Evolutionary conservation across 768 basidiomycete genomes (phyloP).

Genomic region (Suillus spraguei): DNA sequence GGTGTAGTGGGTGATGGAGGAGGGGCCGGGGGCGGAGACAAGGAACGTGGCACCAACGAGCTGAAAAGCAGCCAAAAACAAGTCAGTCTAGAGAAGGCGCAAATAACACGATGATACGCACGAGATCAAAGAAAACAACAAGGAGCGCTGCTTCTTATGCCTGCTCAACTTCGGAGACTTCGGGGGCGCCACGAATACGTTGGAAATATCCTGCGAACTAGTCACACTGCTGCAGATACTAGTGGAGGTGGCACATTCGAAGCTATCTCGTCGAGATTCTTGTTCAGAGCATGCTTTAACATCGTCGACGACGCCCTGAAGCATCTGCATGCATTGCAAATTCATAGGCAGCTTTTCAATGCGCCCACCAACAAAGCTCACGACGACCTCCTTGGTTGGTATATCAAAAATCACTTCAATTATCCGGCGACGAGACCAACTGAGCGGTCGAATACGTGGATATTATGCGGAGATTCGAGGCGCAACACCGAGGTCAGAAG

Average conservation of each 20-base stretch:
- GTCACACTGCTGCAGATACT: constrained; percentile 19
- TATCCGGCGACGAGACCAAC: constrained; percentile 57
- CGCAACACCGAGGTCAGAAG: constrained; percentile 49
- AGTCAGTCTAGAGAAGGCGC: constrained; percentile 13
- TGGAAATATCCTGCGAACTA: constrained; percentile 22
- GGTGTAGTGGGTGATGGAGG: constrained; percentile 22
- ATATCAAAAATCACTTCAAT: constrained; percentile 68
- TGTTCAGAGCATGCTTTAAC: constrained; percentile 50
- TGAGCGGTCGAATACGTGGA: constrained; percentile 64
- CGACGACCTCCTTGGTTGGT: constrained; percentile 44
- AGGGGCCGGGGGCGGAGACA: constrained; percentile 26
- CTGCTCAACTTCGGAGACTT: constrained; percentile 40
- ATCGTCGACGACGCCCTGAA: constrained; percentile 54
- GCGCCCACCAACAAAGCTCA: constrained; percentile 60
- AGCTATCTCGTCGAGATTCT: constrained; percentile 32
- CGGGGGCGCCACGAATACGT: constrained; percentile 24
- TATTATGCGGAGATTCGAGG: constrained; percentile 50
- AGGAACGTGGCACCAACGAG: constrained; percentile 34
- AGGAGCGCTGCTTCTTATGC: constrained; percentile 72
- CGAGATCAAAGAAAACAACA: constrained; percentile 71
- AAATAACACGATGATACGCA: constrained; percentile 31
- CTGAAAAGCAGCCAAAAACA: constrained; percentile 19
- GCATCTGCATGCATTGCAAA: constrained; percentile 41
- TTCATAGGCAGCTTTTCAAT: constrained; percentile 51
- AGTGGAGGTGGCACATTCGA: constrained; percentile 29